These are phyloP conservation scores for Auricularia heimuer DNA, from an alignment of 768 basidiomycete species.

Conservation along the genomic window DNA sequence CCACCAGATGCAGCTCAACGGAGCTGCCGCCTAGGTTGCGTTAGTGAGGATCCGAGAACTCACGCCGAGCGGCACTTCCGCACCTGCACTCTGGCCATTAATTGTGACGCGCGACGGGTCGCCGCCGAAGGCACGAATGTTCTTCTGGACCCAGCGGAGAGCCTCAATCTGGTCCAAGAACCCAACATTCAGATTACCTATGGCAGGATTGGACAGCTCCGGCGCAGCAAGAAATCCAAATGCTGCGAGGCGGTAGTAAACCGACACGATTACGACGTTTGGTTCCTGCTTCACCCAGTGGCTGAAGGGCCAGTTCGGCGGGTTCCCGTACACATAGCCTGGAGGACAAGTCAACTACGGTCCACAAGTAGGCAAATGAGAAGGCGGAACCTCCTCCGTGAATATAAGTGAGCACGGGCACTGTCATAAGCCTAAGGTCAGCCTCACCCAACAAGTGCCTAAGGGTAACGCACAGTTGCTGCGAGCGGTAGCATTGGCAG, in stretches of 20 bases:
- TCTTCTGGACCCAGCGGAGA: constrained; percentile 28
- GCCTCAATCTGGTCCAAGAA: constrained; percentile 44
- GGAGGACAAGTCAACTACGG: constrained; percentile 11
- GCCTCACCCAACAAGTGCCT: background rate
- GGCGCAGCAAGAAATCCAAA: constrained; percentile 54
- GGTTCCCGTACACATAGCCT: constrained; percentile 51
- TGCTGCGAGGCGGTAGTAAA: constrained; percentile 54
- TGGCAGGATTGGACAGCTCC: constrained; percentile 28
- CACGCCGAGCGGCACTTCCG: background rate
- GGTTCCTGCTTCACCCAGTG: constrained; percentile 55
- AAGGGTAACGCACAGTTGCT: constrained; percentile 33
- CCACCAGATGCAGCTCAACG: constrained; percentile 49
- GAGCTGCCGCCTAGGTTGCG: constrained; percentile 25
- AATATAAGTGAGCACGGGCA: constrained; percentile 33
- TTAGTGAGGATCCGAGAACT: no score
- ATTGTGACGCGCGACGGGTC: constrained; percentile 33
- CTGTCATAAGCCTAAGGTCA: constrained; percentile 7
- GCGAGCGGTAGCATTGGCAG: constrained; percentile 34
- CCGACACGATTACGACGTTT: constrained; percentile 49
- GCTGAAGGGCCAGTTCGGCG: constrained; percentile 56
- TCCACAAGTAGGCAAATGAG: constrained; percentile 6
- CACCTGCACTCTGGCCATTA: constrained; percentile 54
- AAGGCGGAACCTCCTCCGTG: constrained; percentile 24
- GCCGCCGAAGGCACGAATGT: constrained; percentile 32
- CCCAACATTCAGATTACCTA: constrained; percentile 42